A percentile compares a stretch with the other conserved stretches of the same genome.
Conservation (phyloP, 805 yeast species). For the Hanseniaspora singularis region DNA sequence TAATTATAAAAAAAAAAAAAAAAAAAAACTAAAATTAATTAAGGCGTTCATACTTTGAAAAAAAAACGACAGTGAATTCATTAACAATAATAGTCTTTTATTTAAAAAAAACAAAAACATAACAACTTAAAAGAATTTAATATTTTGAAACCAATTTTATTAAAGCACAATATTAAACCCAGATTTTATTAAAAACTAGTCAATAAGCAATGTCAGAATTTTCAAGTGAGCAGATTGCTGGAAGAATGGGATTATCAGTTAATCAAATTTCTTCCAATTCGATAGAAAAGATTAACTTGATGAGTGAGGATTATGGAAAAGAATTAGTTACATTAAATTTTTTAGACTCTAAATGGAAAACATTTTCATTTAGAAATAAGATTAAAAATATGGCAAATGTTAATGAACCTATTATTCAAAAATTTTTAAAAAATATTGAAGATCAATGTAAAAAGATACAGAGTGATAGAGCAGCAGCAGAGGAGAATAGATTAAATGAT, state of each 20-base stretch:
- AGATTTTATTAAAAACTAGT: too few relatives aligned
- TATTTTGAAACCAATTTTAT: too few relatives aligned
- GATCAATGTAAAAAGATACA: constrained; percentile 13
- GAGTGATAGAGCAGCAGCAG: constrained; percentile 2
- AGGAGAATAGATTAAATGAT: not conserved
- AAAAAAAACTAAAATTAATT: too few relatives aligned
- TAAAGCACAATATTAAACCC: too few relatives aligned
- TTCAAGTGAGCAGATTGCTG: constrained; percentile 7
- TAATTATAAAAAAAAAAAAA: too few relatives aligned
- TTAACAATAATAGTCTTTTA: too few relatives aligned
- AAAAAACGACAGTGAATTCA: too few relatives aligned
- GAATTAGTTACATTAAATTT: constrained; percentile 3
- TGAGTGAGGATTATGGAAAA: not conserved
- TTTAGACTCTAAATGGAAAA: constrained; percentile 14
- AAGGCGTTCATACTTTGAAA: too few relatives aligned
- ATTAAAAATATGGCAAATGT: constrained; percentile 12
- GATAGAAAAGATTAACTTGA: constrained; percentile 1
- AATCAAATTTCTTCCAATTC: too few relatives aligned
- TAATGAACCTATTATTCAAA: not conserved
- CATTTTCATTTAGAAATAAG: constrained; percentile 14
- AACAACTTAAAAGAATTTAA: too few relatives aligned
- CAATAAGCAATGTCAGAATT: constrained; percentile 8
- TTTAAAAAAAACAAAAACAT: too few relatives aligned
- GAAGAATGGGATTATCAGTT: constrained; percentile 5
- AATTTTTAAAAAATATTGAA: constrained; percentile 3